phyloP scores from a whole-genome alignment of 495 filamentous ascomycete genomes.

The Neurospora sp. region DNA sequence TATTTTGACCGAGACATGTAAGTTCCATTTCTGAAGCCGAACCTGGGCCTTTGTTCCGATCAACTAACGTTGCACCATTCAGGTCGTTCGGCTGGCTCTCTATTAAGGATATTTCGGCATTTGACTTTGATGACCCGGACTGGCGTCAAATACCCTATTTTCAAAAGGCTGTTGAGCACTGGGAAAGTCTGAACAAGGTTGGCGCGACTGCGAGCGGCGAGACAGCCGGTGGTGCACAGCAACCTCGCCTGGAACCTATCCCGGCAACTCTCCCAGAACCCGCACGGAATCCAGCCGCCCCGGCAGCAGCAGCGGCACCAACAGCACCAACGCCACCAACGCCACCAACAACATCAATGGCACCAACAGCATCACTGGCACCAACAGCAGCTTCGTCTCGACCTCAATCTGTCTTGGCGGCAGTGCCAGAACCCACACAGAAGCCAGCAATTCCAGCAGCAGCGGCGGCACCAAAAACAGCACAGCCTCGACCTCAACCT shows the following conservation, averaged over 20 bases:
- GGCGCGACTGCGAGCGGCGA: neutral
- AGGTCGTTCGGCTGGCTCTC: conserved; percentile 19
- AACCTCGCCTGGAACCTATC: neutral
- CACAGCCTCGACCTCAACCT: neutral
- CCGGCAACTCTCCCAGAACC: neutral
- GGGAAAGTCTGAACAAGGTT: neutral
- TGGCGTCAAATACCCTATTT: conserved; percentile 8
- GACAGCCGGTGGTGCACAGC: neutral
- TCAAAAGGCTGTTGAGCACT: conserved; percentile 10
- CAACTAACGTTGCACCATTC: conserved; percentile 5
- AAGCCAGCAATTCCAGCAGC: neutral
- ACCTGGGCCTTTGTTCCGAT: neutral
- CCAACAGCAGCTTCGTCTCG: neutral
- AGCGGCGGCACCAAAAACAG: neutral
- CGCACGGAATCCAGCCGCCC: neutral
- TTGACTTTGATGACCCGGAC: conserved; percentile 17
- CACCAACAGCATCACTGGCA: neutral
- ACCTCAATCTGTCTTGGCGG: neutral
- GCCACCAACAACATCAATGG: neutral
- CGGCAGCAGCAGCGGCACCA: neutral
- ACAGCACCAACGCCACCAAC: neutral
- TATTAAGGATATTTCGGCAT: conserved; percentile 13
- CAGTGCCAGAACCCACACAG: neutral
- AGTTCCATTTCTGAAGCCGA: neutral
- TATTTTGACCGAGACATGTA: conserved; percentile 26